A percentile compares a stretch with the other conserved stretches of the same genome.
These are phyloP conservation scores for Beverwykella pulmonaria DNA, from an alignment of 495 filamentous ascomycete genomes.

Conservation along the genomic window DNA sequence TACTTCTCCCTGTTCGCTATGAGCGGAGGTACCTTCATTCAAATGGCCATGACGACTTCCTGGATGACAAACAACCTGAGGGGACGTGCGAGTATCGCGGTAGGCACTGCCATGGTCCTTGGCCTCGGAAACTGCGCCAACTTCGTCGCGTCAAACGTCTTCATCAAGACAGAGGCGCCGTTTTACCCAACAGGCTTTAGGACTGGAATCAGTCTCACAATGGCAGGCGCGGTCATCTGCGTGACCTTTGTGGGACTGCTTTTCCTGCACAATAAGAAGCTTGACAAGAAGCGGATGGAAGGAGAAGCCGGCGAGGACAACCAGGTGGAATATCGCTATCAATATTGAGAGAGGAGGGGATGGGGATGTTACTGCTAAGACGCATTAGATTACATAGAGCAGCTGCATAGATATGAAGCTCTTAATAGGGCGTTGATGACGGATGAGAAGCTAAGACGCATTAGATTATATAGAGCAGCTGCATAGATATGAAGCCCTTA, in stretches of 20 bases:
- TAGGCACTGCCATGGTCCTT: slow-evolving; percentile 29
- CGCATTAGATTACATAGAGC: not conserved
- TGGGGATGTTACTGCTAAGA: not conserved
- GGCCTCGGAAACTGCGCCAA: slow-evolving; percentile 37
- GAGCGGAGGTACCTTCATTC: slow-evolving; percentile 29
- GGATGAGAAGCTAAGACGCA: not conserved
- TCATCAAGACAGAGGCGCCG: slow-evolving; percentile 31
- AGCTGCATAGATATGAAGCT: not conserved
- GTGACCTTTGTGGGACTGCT: slow-evolving; percentile 21
- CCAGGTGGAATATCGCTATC: slow-evolving; percentile 31
- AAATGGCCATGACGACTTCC: slow-evolving; percentile 31
- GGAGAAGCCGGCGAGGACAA: slow-evolving; percentile 18
- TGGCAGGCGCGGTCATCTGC: slow-evolving; percentile 19
- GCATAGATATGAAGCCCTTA: not conserved
- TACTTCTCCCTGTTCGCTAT: slow-evolving; percentile 33
- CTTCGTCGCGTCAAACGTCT: slow-evolving; percentile 35
- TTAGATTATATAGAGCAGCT: not conserved
- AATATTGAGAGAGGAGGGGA: slow-evolving; percentile 7
- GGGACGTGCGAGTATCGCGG: slow-evolving; percentile 23
- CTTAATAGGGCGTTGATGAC: not conserved
- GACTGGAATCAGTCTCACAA: slow-evolving; percentile 25
- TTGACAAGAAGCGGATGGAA: slow-evolving; percentile 20
- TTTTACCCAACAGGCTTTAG: slow-evolving; percentile 30
- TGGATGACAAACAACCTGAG: slow-evolving; percentile 36
- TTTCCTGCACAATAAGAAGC: slow-evolving; percentile 26